Percentiles rank a stretch among this genome's conserved stretches.
Evolutionary conservation across 2,329 filamentous ascomycete species (phyloP).

Genomic region (Calonectria henricotiae): DNA sequence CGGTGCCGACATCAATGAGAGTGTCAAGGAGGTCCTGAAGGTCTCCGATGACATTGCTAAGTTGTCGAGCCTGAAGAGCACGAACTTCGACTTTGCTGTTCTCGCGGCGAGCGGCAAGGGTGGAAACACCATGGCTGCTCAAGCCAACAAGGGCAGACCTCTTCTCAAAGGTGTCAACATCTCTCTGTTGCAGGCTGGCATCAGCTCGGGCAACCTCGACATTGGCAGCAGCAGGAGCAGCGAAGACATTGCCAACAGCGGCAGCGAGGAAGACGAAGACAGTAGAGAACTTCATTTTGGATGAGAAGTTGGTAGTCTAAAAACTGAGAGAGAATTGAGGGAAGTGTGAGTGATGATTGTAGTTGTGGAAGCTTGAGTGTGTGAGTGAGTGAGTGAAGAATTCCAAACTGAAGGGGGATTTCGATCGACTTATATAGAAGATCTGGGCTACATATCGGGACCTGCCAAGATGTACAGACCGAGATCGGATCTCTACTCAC

Average conservation of each 20-base stretch:
- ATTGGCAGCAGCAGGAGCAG: neutral
- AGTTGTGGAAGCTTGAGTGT: conserved; percentile 16
- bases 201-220: conserved; percentile 12
- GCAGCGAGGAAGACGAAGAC: conserved; percentile 6
- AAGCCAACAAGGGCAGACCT: neutral
- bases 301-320: neutral
- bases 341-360: neutral
- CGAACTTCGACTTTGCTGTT: neutral
- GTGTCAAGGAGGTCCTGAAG: neutral
- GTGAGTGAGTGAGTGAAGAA: conserved; percentile 26
- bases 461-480: neutral
- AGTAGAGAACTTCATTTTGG: conserved; percentile 17
- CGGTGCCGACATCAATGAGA: neutral
- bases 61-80: neutral
- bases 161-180: conserved; percentile 14
- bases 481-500: conserved; percentile 16
- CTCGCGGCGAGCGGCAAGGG: conserved; percentile 1
- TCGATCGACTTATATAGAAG: conserved; percentile 10
- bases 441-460: neutral
- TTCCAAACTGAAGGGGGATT: conserved; percentile 6
- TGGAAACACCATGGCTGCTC: neutral
- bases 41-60: neutral
- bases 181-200: neutral
- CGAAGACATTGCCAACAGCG: conserved; percentile 8
- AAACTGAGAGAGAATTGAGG: conserved; percentile 1